Base-by-base conservation (phyloP, 805 yeast species). In the Pachysolen tannophilus region DNA sequence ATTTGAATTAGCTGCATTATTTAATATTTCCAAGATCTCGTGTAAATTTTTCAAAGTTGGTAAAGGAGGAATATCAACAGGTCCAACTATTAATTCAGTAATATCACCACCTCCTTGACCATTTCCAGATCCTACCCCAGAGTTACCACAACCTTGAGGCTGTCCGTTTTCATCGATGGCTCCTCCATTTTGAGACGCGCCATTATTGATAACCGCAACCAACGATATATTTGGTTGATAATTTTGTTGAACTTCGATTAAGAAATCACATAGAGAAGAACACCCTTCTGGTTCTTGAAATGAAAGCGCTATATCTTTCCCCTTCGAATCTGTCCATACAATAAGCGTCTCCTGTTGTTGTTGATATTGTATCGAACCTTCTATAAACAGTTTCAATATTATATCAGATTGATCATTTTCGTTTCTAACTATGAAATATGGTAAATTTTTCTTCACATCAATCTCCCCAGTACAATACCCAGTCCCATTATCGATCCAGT, bases 221-320 rank as follows among this genome's bases (percentile, higher is more conserved):
- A 86, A 58, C 8, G 90, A 76, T 9, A 87, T 83, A 31, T 69
- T 69, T 5, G 71, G 82, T 53, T 73, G 83, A 35, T 66, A 47
- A 28, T 63, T 68, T 44, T 72, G 75, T 49, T 82, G 90, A 2
- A 77, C 78, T 35, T 68, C 68, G 14, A 83, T 71, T 18, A 88
- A 67, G 50, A 86, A 88, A 33, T 84, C 90, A 53, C 95, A 86
- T 29, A 88, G 50, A 6, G 77, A 72, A 9, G 83, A 72, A 56
- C 98, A 90, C 0, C 97, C 97, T 30, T 80, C 82, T 24, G 84
- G 77, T 48, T 87, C 97, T 55, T 90, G 96, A 55, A 90, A 90
- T 30, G 94, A 82, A 17, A 90, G 64, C 2, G 97, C 97, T 43
- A 85, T 75, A 55, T 86, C 94, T 35, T 68, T 69, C 6, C 80